Base-by-base conservation (phyloP, 257 asterid species). In the Cordia subcordata region DNA sequence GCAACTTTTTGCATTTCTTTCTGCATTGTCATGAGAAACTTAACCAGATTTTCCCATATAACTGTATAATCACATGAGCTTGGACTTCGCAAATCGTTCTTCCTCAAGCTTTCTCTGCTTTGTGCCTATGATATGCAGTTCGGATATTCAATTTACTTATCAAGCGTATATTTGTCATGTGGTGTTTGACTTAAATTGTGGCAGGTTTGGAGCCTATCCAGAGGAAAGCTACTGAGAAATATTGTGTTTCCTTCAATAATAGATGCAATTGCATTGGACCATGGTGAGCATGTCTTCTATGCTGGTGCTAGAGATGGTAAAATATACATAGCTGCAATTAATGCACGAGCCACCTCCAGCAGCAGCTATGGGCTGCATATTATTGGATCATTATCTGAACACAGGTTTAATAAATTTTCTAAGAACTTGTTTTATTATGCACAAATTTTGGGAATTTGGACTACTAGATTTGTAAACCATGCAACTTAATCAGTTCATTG, bases 241-340 rank as follows among this genome's bases (percentile, higher is more conserved):
- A 72, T 88, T 39, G 86, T 79, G 60, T 88, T 92, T 79, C 99
- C 96, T 45, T 79, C 96, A 40, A 39, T 82, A 68, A 81, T 92
- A 44, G 91, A 82, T 71, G 85, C 95, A 40, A 72, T 92, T 66
- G 89, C 84, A n/a, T 66, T 92, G 70, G 96, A 81, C 66, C 88
- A 87, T 33, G 82, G 87, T 35, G 96, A 88, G 78, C 82, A 81
- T 50, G 85, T 81, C 67, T 88, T 92, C 77, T 88, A 88, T 77
- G 99, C 99, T 10, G 95, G 96, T 75, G 85, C 94, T 56, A 81
- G 93, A 77, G 96, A 91, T 79, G 98, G 98, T 53, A 91, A 82
- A 69, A 86, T 89, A 77, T 85, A 89, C 72, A 80, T 85, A 53
- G 95, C 77, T 39, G 85, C 84, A 64, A 72, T 93, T 65, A 78